Evolutionary conservation across 148 eudicot genomes (phyloP).

Genomic region (Silene conica): DNA sequence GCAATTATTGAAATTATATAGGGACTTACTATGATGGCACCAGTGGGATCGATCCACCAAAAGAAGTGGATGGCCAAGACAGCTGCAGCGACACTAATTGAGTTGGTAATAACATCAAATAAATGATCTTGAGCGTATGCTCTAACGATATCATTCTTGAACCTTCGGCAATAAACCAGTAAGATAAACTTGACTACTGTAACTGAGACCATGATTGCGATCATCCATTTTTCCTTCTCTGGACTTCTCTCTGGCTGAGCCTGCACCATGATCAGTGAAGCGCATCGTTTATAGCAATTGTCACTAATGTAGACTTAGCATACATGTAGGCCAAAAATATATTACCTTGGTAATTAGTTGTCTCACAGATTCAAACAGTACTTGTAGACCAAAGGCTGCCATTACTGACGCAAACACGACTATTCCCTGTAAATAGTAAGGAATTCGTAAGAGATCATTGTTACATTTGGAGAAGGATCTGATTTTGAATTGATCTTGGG

Average conservation of each 20-base stretch:
- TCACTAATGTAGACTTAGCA: background rate
- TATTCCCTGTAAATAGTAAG: constrained; percentile 47
- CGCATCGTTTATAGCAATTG: background rate
- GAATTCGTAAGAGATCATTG: background rate
- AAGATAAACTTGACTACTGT: constrained; percentile 70
- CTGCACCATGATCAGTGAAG: constrained; percentile 23
- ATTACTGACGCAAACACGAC: constrained; percentile 85
- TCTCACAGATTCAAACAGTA: constrained; percentile 47
- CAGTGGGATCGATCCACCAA: constrained; percentile 97
- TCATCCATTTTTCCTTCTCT: constrained; percentile 64
- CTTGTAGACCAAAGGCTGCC: constrained; percentile 68
- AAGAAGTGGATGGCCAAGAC: constrained; percentile 58
- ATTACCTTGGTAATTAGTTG: constrained; percentile 39
- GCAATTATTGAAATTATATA: no score
- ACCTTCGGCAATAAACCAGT: constrained; percentile 70
- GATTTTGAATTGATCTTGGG: background rate
- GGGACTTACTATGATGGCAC: constrained; percentile 76
- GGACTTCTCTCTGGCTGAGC: constrained; percentile 45
- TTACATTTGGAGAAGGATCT: no score
- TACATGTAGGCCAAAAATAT: background rate
- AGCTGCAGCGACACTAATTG: constrained; percentile 71
- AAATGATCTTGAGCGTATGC: constrained; percentile 94
- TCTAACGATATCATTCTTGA: constrained; percentile 74
- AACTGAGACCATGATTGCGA: constrained; percentile 77
- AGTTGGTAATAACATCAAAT: constrained; percentile 85